These are phyloP conservation scores for Tylopilus sp. DNA, from an alignment of 768 basidiomycete genomes.

Conservation along the genomic window DNA sequence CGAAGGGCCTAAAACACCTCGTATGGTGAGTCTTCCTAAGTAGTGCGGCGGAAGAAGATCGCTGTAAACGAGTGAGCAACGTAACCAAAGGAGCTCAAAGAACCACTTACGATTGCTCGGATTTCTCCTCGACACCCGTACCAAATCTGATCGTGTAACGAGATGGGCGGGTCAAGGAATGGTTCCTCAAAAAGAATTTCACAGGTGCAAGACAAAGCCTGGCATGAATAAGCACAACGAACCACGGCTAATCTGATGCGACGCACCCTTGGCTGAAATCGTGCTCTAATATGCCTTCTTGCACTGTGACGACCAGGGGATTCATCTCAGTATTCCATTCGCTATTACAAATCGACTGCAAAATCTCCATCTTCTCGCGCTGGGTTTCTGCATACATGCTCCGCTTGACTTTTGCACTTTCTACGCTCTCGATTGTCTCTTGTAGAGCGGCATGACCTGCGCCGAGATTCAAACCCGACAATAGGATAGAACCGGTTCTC, in stretches of 20 bases:
- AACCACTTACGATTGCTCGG: constrained; percentile 22
- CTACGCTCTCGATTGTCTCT: constrained; percentile 55
- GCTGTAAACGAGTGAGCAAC: constrained; percentile 28
- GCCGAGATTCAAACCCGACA: constrained; percentile 61
- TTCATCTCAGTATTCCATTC: constrained; percentile 82
- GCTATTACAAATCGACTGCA: constrained; percentile 62
- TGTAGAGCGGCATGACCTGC: constrained; percentile 65
- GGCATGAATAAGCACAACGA: constrained; percentile 7
- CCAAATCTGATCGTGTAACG: constrained; percentile 54
- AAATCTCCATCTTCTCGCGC: constrained; percentile 61
- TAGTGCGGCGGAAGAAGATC: constrained; percentile 52
- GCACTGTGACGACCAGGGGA: constrained; percentile 56
- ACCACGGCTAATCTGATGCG: neutral
- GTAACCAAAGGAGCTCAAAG: neutral
- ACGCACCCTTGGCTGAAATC: constrained; percentile 73
- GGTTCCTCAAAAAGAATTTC: constrained; percentile 61
- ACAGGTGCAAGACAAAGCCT: constrained; percentile 58
- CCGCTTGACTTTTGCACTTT: constrained; percentile 63
- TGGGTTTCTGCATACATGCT: constrained; percentile 92
- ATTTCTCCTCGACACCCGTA: constrained; percentile 19
- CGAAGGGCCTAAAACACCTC: constrained; percentile 53
- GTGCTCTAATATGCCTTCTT: constrained; percentile 47
- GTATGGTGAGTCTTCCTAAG: constrained; percentile 63
- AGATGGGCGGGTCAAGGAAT: constrained; percentile 61
- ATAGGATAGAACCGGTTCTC: constrained; percentile 57